These are phyloP conservation scores for Edaphochlamys debaryana DNA, from an alignment of 139 green algal genomes.

Conservation along the genomic window DNA sequence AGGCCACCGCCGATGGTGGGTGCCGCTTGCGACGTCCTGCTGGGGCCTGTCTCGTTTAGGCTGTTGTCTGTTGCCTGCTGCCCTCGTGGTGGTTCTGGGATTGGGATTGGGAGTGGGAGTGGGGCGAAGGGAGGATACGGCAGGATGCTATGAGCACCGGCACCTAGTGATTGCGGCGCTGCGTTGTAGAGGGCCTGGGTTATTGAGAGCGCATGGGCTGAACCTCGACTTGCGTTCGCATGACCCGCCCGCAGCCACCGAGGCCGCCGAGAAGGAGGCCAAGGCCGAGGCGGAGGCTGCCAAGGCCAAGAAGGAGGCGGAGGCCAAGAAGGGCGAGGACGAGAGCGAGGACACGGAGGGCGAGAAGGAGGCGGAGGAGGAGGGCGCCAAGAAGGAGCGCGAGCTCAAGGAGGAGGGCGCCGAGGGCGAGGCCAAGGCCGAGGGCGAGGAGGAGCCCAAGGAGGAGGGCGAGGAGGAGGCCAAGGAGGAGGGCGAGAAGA, in stretches of 20 bases:
- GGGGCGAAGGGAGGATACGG: too few species aligned
- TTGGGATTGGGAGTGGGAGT: too few species aligned
- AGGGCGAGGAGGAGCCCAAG: conserved; percentile 19
- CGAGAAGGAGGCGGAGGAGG: conserved; percentile 32
- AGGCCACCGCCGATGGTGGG: conserved; percentile 4
- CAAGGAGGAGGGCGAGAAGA: conserved; percentile 14
- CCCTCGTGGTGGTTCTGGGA: too few species aligned
- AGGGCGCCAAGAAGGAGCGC: conserved; percentile 36
- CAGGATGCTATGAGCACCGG: too few species aligned
- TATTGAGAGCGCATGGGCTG: too few species aligned
- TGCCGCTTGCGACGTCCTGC: too few species aligned
- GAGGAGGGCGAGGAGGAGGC: conserved; percentile 30
- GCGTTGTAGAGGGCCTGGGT: too few species aligned
- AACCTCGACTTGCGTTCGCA: too few species aligned
- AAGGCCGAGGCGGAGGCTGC: not conserved
- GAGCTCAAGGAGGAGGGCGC: conserved; percentile 32
- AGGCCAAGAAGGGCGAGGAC: not conserved
- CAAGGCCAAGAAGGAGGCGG: conserved; percentile 25
- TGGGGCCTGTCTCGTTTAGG: too few species aligned
- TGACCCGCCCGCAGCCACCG: not conserved
- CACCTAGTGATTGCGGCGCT: too few species aligned
- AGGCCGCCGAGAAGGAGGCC: not conserved
- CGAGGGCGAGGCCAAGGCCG: not conserved
- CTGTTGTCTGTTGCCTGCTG: too few species aligned
- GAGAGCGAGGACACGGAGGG: conserved; percentile 5